Conservation (phyloP, 2,329 filamentous ascomycete species). For the Neocatenulostroma microsporum region DNA sequence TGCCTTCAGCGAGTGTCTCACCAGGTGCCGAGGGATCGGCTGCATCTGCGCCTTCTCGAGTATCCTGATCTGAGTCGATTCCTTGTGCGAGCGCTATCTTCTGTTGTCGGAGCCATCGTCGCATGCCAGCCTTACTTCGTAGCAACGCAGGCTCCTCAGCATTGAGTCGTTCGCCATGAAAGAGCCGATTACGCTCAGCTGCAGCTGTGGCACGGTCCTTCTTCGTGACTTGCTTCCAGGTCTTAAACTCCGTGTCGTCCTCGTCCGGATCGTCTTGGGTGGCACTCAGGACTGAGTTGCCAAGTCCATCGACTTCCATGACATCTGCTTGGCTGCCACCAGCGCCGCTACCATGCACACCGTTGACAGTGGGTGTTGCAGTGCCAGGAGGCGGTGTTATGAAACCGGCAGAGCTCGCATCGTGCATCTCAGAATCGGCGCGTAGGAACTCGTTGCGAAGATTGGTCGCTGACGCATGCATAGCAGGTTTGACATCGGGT, state of each 20-base stretch:
- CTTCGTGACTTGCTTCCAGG: slow-evolving; percentile 98
- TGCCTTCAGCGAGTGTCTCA: slow-evolving; percentile 88
- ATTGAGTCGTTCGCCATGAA: slow-evolving; percentile 77
- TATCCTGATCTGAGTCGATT: slow-evolving; percentile 41
- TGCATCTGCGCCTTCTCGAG: slow-evolving; percentile 38
- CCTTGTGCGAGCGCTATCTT: slow-evolving; percentile 45
- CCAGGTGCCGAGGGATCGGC: slow-evolving; percentile 45
- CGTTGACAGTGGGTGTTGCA: slow-evolving; percentile 66
- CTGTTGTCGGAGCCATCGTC: slow-evolving; percentile 73
- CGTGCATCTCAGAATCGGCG: slow-evolving; percentile 69
- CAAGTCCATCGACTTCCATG: slow-evolving; percentile 74
- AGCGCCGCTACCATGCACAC: slow-evolving; percentile 50
- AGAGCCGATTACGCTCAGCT: slow-evolving; percentile 77
- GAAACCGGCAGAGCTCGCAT: slow-evolving; percentile 71
- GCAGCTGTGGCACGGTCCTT: slow-evolving; percentile 83
- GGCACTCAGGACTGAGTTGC: slow-evolving; percentile 59
- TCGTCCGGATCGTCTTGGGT: slow-evolving; percentile 69
- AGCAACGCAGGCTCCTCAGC: slow-evolving; percentile 79
- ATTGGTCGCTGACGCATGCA: slow-evolving; percentile 42
- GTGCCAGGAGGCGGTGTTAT: slow-evolving; percentile 67
- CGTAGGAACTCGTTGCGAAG: slow-evolving; percentile 47
- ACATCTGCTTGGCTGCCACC: slow-evolving; percentile 67
- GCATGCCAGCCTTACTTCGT: slow-evolving; percentile 79
- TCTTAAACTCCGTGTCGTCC: slow-evolving; percentile 85
- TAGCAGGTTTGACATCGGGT: slow-evolving; percentile 62